Evolutionary conservation across 176 grass and related monocot species (phyloP).

Genomic region (Triticum urartu): DNA sequence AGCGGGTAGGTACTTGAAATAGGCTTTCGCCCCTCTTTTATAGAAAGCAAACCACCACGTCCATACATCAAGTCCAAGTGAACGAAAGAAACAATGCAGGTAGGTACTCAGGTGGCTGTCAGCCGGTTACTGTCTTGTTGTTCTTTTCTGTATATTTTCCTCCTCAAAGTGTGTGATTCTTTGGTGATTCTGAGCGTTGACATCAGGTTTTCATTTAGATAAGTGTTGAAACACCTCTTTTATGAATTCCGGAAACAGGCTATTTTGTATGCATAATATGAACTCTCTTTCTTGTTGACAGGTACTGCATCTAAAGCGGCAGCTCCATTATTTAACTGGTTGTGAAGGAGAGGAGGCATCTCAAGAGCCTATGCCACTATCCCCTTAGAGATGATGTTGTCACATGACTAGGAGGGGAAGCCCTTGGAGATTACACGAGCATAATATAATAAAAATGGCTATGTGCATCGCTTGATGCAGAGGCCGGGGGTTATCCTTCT

Average conservation of each 20-base stretch:
- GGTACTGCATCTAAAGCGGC: conserved; percentile 66
- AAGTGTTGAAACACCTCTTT: not conserved
- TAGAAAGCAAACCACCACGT: too few relatives aligned
- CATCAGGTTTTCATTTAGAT: not conserved
- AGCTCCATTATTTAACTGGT: conserved; percentile 49
- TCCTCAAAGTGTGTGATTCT: not conserved
- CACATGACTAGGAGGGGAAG: not conserved
- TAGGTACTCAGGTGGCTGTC: not conserved
- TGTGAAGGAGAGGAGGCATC: conserved; percentile 44
- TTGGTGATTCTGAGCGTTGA: not conserved
- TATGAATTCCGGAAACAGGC: not conserved
- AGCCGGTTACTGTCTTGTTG: not conserved
- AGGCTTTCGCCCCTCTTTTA: too few relatives aligned
- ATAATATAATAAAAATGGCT: not conserved
- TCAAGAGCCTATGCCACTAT: conserved; percentile 23
- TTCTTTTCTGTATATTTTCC: not conserved
- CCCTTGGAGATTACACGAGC: not conserved
- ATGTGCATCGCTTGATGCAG: too few relatives aligned
- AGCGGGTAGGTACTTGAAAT: not conserved
- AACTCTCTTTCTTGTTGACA: conserved; percentile 34
- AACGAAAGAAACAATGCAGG: too few relatives aligned
- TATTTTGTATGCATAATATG: too few relatives aligned
- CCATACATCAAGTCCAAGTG: too few relatives aligned
- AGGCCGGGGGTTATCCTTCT: too few relatives aligned
- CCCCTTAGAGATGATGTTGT: not conserved